A percentile compares a stretch with the other conserved stretches of the same genome.
Evolutionary conservation across 495 filamentous ascomycete species (phyloP).

Genomic region (Astrocystis sublimbata): DNA sequence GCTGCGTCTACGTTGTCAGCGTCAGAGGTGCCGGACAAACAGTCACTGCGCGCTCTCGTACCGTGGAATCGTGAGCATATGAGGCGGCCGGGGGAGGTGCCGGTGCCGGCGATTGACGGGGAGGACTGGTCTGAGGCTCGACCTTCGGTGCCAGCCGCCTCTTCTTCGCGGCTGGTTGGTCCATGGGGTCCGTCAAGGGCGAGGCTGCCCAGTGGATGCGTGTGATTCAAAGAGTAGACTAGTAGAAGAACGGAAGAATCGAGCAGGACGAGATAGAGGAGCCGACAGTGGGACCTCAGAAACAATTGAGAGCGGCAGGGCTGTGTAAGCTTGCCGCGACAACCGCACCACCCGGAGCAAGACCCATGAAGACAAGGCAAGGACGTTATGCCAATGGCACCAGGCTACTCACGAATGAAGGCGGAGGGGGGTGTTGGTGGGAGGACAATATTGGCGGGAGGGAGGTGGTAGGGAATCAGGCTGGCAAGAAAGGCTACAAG

Average conservation of each 20-base stretch:
- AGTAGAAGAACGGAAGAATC: not conserved
- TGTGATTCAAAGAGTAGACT: not conserved
- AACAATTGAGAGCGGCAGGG: conserved; percentile 19
- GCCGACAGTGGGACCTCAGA: not conserved
- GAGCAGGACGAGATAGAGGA: not conserved
- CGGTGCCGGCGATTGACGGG: conserved; percentile 21
- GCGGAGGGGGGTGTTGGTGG: conserved; percentile 11
- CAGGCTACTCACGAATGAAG: conserved; percentile 1
- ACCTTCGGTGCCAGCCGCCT: conserved; percentile 40
- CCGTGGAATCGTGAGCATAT: conserved; percentile 30
- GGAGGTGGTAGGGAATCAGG: conserved; percentile 35
- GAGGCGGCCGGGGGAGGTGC: conserved; percentile 13
- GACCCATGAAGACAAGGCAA: too few relatives aligned
- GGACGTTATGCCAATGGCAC: conserved; percentile 2
- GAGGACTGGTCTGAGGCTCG: conserved; percentile 35
- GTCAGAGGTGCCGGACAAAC: conserved; percentile 13
- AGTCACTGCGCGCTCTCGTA: conserved; percentile 30
- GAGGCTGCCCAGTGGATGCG: not conserved
- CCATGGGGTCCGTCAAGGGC: conserved; percentile 24
- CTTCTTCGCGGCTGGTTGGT: conserved; percentile 38
- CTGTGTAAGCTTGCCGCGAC: conserved; percentile 13
- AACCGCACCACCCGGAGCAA: conserved; percentile 25
- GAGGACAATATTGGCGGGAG: conserved; percentile 21
- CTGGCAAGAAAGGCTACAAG: conserved; percentile 27
- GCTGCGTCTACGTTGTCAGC: conserved; percentile 24